Evolutionary conservation across 108 stramenopile genomes (phyloP).

Genomic region (Cyclostephanos invisitatus): DNA sequence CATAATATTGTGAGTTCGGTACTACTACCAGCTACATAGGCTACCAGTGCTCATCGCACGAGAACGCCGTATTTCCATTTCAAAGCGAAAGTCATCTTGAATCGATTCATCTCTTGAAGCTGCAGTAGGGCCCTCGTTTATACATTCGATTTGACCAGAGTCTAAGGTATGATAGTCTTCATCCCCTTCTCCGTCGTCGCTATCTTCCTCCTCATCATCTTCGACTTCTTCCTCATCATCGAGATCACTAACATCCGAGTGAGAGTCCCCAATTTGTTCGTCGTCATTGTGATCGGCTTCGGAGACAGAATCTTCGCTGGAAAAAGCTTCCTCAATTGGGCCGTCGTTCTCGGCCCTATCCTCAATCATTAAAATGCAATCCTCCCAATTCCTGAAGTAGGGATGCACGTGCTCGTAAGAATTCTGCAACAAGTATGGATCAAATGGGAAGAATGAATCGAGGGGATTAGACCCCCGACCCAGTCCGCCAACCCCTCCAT

Average conservation of each 20-base stretch:
- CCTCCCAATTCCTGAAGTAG: conserved; percentile 87
- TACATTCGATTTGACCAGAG: background rate
- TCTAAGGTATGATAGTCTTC: conserved; percentile 1
- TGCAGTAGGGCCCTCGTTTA: background rate
- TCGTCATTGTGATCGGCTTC: conserved; percentile 27
- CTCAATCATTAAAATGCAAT: conserved; percentile 44
- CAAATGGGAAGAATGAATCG: conserved; percentile 97
- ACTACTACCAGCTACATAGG: conserved; percentile 43
- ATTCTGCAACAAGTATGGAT: conserved; percentile 88
- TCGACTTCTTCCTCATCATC: conserved; percentile 22
- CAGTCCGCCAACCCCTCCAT: conserved; percentile 86
- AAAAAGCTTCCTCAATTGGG: conserved; percentile 22
- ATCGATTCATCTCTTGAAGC: background rate
- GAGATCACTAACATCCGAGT: conserved; percentile 18
- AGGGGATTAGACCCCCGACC: conserved; percentile 92
- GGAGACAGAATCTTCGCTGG: conserved; percentile 31
- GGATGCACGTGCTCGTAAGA: conserved; percentile 82
- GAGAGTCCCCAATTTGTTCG: conserved; percentile 1
- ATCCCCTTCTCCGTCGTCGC: conserved; percentile 24
- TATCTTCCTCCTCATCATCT: conserved; percentile 22
- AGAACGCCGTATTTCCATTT: conserved; percentile 47
- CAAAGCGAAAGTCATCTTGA: conserved; percentile 23
- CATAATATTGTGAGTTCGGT: background rate
- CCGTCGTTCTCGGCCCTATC: conserved; percentile 6
- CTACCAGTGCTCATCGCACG: conserved; percentile 53